Evolutionary conservation across 139 green algal genomes (phyloP), one percentile per base, ranked within the genome.

Genomic region (Coccomyxa sp.): DNA sequence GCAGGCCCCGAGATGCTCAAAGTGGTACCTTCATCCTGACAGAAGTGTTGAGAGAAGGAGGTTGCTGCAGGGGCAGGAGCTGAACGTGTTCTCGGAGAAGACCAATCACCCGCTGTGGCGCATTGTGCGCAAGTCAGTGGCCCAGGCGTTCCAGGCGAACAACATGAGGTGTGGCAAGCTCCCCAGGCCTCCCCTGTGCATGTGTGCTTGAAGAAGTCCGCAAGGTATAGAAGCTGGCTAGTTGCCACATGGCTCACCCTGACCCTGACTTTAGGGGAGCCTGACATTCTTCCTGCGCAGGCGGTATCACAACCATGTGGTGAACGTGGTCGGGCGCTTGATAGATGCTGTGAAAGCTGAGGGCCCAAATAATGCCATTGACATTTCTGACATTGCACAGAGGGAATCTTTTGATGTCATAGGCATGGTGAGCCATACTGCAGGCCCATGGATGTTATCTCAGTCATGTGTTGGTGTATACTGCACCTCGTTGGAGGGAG

Each of bases 321-420:
- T 36, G 27, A 34, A 34, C 14, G 64, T 71, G 24, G 64, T 71
- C 24, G n/a, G 35, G 12, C 27, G n/a, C 64, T 29, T 71, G 24
- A 34, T 71, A 37, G 64, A 34, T 31, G 27, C 24, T 29, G 35
- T 71, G 2, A 71, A 71, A 29, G 64, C 64, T 10, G 14, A 36
- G 2, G 64, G 64, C 29, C n/a, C 64, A 71, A 37, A 29, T 5
- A 29, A 14, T 18, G 29, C n/a, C 18, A 29, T 71, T 10, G n/a
- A 71, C 7, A 36, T 71, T 38, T 22, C 64, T 36, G n/a, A 71
- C 7, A 71, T 71, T 36, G n/a, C 24, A 36, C 64, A 71, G 64
- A 71, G 64, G 64, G 64, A 71, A 36, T 36, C 24, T 10, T 71
- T 71, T 36, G 64, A 71, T 29, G 64, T 71, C 14, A 71, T 71